phyloP scores from a whole-genome alignment of 371 early-diverging fungal genomes.

The Circinella minor region DNA sequence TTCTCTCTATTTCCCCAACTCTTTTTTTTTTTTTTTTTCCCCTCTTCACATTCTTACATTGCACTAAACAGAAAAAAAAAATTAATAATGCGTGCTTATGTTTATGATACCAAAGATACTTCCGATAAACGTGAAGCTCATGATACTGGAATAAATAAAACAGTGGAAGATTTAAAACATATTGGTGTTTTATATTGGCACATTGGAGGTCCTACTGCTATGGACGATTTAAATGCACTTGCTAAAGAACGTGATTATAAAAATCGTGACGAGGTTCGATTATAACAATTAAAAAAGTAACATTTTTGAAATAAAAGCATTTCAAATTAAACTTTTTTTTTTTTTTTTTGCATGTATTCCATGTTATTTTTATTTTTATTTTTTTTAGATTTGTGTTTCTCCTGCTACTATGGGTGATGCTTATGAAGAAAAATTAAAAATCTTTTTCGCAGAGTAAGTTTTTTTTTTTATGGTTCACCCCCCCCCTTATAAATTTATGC shows the following conservation, averaged over 20 bases:
- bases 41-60: background rate
- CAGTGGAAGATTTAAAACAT: constrained; percentile 64
- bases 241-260: constrained; percentile 82
- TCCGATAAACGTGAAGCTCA: constrained; percentile 76
- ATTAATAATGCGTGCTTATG: constrained; percentile 69
- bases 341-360: no score
- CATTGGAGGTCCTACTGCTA: constrained; percentile 61
- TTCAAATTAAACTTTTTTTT: no score
- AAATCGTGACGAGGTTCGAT: constrained; percentile 83
- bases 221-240: constrained; percentile 71
- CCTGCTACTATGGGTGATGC: constrained; percentile 73
- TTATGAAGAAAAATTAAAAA: constrained; percentile 92
- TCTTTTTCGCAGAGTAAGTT: constrained; percentile 87
- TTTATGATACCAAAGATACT: constrained; percentile 58
- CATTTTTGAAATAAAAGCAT: no score
- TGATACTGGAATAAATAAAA: constrained; percentile 65
- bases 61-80: no score
- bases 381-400: constrained; percentile 60
- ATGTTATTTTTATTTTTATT: no score
- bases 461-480: no score
- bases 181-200: constrained; percentile 80
- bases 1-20: constrained; percentile 15
- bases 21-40: background rate
- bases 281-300: no score
- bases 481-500: no score